These are phyloP conservation scores for Thymus mandschuricus DNA, from an alignment of 257 asterid species.

Conservation along the genomic window DNA sequence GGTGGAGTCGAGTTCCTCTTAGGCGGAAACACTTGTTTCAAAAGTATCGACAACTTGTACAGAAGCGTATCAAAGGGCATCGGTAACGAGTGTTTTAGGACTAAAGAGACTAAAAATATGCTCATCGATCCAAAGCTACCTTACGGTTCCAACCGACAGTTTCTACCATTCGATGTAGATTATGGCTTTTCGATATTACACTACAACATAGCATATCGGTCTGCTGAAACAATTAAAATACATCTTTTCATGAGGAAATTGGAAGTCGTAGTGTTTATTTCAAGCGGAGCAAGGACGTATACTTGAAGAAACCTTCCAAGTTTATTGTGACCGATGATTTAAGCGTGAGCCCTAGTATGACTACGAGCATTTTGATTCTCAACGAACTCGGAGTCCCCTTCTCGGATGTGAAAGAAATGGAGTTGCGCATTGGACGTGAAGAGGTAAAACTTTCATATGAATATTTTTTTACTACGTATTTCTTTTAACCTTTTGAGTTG, in stretches of 20 bases:
- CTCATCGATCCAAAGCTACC: constrained; percentile 19
- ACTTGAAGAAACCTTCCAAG: neutral
- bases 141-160: neutral
- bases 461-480: too few species aligned
- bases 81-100: neutral
- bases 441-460: neutral
- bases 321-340: neutral
- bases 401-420: neutral
- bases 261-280: neutral
- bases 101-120: neutral
- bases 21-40: neutral
- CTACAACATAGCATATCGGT: too few species aligned
- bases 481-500: neutral
- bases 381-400: neutral
- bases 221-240: too few species aligned
- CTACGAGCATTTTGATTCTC: neutral
- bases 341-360: neutral
- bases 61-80: neutral
- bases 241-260: neutral
- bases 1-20: constrained; percentile 23
- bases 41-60: constrained; percentile 27
- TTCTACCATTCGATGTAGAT: neutral
- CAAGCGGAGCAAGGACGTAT: neutral
- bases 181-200: too few species aligned
- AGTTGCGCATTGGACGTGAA: neutral